Percentiles rank a stretch among this genome's conserved stretches.
Conservation (phyloP, 148 eudicot genomes). For the Dysphania ambrosioides region DNA sequence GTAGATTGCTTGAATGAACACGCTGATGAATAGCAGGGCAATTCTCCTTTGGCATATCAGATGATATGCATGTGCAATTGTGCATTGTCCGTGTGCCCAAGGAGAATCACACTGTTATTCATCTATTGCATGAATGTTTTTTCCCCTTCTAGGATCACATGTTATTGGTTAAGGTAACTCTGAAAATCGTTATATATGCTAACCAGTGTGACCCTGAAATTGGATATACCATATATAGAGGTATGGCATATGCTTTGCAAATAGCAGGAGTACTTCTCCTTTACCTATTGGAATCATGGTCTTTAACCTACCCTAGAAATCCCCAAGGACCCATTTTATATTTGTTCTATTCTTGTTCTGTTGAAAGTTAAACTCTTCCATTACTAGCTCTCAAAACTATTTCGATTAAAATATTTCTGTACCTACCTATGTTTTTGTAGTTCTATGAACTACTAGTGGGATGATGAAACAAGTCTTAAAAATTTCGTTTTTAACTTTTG, state of each 20-base stretch:
- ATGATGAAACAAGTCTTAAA: no score
- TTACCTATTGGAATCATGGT: background rate
- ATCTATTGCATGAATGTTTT: background rate
- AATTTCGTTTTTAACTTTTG: background rate
- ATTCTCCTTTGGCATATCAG: conserved; percentile 28
- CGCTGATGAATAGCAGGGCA: conserved; percentile 28
- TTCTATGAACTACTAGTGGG: background rate
- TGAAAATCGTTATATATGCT: background rate
- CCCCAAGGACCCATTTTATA: background rate
- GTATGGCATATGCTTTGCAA: background rate
- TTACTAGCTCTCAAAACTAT: no score
- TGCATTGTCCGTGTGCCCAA: conserved; percentile 15
- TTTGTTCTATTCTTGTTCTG: background rate
- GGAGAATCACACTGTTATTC: conserved; percentile 33
- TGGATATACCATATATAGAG: conserved; percentile 11
- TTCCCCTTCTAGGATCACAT: background rate
- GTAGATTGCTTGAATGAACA: background rate
- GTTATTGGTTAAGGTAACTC: background rate
- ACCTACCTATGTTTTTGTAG: background rate
- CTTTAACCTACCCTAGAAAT: background rate
- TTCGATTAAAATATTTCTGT: background rate
- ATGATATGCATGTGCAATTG: background rate
- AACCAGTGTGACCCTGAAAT: background rate
- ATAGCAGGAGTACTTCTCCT: background rate
- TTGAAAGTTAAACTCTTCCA: background rate